Percentiles rank a stretch among this genome's conserved stretches.
Evolutionary conservation across 192 early-diverging fungal species (phyloP).

Genomic region (Entomortierella parvispora): DNA sequence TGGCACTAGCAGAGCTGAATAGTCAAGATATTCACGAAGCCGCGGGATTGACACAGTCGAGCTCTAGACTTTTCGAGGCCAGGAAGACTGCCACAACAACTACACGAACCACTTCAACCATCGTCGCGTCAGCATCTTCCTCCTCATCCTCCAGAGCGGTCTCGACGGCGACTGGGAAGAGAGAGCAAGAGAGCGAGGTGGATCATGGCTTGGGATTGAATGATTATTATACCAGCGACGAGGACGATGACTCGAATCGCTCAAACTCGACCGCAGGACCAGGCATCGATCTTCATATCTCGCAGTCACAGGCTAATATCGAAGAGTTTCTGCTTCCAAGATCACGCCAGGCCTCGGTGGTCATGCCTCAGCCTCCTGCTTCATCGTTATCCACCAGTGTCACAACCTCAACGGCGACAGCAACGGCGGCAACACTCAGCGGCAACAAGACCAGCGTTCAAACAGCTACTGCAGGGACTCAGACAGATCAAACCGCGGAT

Average conservation of each 20-base stretch:
- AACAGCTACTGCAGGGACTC: too few species aligned
- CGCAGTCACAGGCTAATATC: conserved; percentile 2
- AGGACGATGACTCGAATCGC: conserved; percentile 7
- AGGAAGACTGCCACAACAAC: neutral
- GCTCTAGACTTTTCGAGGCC: neutral
- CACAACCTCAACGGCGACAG: too few species aligned
- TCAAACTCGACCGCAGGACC: neutral
- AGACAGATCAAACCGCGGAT: too few species aligned
- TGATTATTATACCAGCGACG: conserved; percentile 25
- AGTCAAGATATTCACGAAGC: conserved; percentile 2
- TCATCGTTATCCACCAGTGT: too few species aligned
- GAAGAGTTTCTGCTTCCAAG: neutral
- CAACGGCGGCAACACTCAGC: too few species aligned
- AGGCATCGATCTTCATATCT: conserved; percentile 13
- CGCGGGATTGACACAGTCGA: neutral
- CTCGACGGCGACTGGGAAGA: too few species aligned
- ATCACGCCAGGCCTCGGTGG: conserved; percentile 1
- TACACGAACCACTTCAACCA: too few species aligned
- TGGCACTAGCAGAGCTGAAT: neutral
- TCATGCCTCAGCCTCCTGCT: too few species aligned
- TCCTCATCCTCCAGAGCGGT: too few species aligned
- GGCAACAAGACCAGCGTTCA: too few species aligned
- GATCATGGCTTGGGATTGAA: too few species aligned
- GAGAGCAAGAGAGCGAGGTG: neutral
- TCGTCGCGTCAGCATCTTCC: too few species aligned